Evolutionary conservation across 805 yeast species (phyloP).

Genomic region (Wickerhamiella occidentalis): DNA sequence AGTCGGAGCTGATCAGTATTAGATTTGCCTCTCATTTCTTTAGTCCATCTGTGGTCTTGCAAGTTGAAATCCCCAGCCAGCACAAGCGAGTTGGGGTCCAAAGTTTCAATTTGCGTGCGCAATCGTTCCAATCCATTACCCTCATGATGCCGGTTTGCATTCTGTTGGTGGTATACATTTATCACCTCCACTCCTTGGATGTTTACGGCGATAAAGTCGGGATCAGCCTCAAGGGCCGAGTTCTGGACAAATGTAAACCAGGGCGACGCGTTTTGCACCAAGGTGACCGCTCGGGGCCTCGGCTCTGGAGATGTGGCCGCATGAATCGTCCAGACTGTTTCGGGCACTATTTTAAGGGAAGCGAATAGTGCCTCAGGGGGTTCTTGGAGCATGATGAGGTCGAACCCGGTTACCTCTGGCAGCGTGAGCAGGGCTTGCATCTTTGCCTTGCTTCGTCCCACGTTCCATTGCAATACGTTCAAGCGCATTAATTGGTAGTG

Average conservation of each 20-base stretch:
- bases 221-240: neutral
- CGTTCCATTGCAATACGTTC: neutral
- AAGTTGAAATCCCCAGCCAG: neutral
- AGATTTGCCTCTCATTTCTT: neutral
- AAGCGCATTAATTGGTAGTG: neutral
- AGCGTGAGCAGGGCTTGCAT: neutral
- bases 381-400: neutral
- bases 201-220: neutral
- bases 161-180: neutral
- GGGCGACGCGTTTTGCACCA: neutral
- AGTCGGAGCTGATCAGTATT: neutral
- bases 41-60: neutral
- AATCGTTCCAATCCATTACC: neutral
- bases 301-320: neutral
- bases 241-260: neutral
- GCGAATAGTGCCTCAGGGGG: neutral
- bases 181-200: neutral
- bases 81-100: neutral
- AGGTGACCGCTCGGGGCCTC: neutral
- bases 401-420: neutral
- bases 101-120: neutral
- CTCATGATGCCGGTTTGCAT: neutral
- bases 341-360: neutral
- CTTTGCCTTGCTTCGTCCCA: neutral
- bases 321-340: neutral